Conservation (phyloP, 306 rosid genomes). For the Cicer cuneatum region DNA sequence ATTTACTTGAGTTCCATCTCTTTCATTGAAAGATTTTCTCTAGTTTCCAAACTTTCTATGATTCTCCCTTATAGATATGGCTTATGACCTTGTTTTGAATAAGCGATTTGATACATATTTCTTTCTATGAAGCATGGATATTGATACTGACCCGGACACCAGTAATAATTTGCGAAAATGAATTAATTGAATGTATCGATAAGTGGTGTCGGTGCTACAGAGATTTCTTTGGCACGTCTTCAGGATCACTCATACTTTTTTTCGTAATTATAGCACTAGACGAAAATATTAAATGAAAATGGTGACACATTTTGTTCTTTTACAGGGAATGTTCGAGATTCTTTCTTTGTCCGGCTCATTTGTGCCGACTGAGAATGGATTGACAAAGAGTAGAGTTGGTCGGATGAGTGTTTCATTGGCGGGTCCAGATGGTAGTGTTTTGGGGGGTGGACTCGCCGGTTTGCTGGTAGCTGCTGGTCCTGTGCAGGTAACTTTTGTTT, state of each 20-base stretch:
- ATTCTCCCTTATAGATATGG: not conserved
- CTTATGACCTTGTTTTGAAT: not conserved
- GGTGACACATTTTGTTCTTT: not conserved
- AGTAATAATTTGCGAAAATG: too few relatives aligned
- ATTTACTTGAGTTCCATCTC: too few relatives aligned
- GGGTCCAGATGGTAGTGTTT: constrained; percentile 13
- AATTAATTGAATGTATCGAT: too few relatives aligned
- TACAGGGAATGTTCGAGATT: constrained; percentile 22
- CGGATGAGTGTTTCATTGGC: constrained; percentile 23
- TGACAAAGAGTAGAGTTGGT: constrained; percentile 23
- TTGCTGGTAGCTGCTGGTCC: constrained; percentile 24
- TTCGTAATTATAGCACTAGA: constrained; percentile 4
- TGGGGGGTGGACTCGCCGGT: constrained; percentile 23
- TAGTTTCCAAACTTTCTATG: not conserved
- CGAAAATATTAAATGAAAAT: constrained; percentile 2
- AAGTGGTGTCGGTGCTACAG: too few relatives aligned
- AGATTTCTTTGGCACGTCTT: too few relatives aligned
- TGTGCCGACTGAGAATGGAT: constrained; percentile 21
- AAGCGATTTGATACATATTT: not conserved
- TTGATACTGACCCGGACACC: too few relatives aligned
- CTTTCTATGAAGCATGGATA: not conserved
- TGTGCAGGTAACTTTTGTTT: constrained; percentile 18
- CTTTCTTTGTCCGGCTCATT: constrained; percentile 22
- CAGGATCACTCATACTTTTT: not conserved
- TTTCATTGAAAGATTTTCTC: not conserved